phyloP scores from a whole-genome alignment of 345 rosid genomes.

The Brassica rapa region DNA sequence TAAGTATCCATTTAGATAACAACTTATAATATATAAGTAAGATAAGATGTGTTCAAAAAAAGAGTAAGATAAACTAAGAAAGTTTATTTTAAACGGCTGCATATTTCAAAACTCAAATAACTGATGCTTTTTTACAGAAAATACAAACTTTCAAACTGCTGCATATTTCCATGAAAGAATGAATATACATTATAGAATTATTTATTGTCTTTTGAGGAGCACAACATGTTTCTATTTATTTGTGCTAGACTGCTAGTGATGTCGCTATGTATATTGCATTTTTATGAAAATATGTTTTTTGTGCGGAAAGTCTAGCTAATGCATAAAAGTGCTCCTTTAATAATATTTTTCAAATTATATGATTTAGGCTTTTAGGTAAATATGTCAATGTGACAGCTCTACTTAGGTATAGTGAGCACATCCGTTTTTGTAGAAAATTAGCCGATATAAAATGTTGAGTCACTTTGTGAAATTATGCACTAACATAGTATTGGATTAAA shows the following conservation, averaged over 20 bases:
- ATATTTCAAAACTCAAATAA: neutral
- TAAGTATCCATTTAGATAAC: neutral
- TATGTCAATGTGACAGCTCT: conserved; percentile 15
- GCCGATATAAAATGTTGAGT: neutral
- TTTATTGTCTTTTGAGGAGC: neutral
- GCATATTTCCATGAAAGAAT: neutral
- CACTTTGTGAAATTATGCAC: conserved; percentile 12
- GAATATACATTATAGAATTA: neutral
- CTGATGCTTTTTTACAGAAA: neutral
- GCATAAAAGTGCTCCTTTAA: conserved; percentile 20
- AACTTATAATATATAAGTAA: neutral
- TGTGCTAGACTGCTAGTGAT: neutral
- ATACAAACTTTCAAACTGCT: neutral
- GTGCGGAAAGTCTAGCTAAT: neutral
- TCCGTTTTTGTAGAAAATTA: conserved; percentile 5
- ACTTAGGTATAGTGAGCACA: conserved; percentile 1
- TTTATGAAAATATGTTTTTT: neutral
- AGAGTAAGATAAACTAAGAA: neutral
- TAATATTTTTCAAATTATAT: neutral
- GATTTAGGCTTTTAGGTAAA: neutral
- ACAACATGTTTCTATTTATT: neutral
- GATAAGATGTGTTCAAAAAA: neutral
- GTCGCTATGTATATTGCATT: neutral
- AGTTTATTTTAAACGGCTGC: neutral
- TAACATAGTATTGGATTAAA: neutral